Base-by-base conservation (phyloP, 495 filamentous ascomycete genomes). In the Aspergillus heteromorphus region DNA sequence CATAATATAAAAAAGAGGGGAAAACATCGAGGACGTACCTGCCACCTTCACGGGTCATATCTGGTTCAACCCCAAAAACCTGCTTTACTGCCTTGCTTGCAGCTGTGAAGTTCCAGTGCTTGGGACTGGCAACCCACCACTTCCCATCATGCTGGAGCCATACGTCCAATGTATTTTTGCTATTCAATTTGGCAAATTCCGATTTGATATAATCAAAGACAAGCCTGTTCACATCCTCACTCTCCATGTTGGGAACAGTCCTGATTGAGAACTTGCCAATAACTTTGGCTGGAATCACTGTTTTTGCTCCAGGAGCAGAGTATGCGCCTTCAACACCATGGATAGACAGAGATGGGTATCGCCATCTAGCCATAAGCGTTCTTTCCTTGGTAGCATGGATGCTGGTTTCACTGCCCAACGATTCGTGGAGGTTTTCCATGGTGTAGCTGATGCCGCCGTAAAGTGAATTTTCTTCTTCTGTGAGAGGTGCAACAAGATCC, bases 251-350 rank as follows among this genome's bases (percentile, higher is more conserved):
- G 23, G 93, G 93, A 21, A 99, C 93, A 40, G 92, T 97, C 48
- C 93, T 83, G 69, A 99, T 95, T 20, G 89, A 95, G 76, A 99
- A 99, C 73, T 99, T 99, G 65, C 95, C 93, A 56, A 86, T 86
- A 36, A 97, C 95, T 75, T 95, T 97, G 55, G 93, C 92, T 0
- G 93, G 93, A 54, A 99, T 99, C 63, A 99, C 93, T 0, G 93
- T 99, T 81, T 99, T 99, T 14, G 92, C 95, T 16, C 93, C 93
- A 9, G 89, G 83, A 4, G 86, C 87, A 17, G 90, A 96, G 77
- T 95, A 99, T 57, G 90, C 93, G 21, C 93, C 93, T 72, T 99
- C 93, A 63, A 99, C 67, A 61, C 93, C 93, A 77, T 99, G 93
- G 38, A 99, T 77, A n/a, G 90, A 96, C 50, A 99, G 83, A 20